phyloP scores from a whole-genome alignment of 108 stramenopile genomes.

The Cyclostephanos tholiformis region DNA sequence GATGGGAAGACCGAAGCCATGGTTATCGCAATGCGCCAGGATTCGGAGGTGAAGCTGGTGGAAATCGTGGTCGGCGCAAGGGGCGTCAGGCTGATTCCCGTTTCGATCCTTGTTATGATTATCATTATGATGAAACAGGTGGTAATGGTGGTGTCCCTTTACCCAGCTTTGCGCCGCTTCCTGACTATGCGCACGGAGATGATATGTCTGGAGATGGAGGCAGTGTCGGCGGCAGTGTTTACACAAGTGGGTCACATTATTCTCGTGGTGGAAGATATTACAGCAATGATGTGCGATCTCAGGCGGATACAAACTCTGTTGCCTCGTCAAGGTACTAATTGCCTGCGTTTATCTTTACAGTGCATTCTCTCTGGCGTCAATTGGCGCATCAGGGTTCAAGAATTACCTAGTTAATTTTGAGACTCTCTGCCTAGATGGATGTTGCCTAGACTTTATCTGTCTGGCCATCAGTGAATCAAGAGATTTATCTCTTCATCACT shows the following conservation, averaged over 20 bases:
- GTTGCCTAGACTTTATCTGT: not conserved
- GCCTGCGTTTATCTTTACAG: not conserved
- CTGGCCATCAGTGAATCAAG: not conserved
- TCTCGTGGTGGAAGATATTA: slow-evolving; percentile 46
- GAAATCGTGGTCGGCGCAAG: slow-evolving; percentile 57
- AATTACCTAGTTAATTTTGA: not conserved
- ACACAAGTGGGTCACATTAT: slow-evolving; percentile 47
- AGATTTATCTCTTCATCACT: not conserved
- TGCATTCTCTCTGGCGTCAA: not conserved
- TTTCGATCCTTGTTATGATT: slow-evolving; percentile 83
- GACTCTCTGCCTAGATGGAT: not conserved
- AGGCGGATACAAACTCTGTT: slow-evolving; percentile 43
- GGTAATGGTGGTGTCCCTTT: slow-evolving; percentile 63
- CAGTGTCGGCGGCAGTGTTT: slow-evolving; percentile 52
- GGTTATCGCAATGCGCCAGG: slow-evolving; percentile 51
- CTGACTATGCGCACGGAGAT: slow-evolving; percentile 74
- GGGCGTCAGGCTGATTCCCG: slow-evolving; percentile 77
- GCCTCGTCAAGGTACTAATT: slow-evolving; percentile 35
- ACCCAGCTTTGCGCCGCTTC: slow-evolving; percentile 86
- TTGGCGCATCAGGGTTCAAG: not conserved
- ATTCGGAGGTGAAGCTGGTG: slow-evolving; percentile 58
- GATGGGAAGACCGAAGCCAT: slow-evolving; percentile 81
- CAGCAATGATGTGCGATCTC: slow-evolving; percentile 49
- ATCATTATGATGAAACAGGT: slow-evolving; percentile 47
- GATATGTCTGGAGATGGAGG: slow-evolving; percentile 79